Conservation (phyloP, 371 early-diverging fungal genomes). For the Mortierella sp. region DNA sequence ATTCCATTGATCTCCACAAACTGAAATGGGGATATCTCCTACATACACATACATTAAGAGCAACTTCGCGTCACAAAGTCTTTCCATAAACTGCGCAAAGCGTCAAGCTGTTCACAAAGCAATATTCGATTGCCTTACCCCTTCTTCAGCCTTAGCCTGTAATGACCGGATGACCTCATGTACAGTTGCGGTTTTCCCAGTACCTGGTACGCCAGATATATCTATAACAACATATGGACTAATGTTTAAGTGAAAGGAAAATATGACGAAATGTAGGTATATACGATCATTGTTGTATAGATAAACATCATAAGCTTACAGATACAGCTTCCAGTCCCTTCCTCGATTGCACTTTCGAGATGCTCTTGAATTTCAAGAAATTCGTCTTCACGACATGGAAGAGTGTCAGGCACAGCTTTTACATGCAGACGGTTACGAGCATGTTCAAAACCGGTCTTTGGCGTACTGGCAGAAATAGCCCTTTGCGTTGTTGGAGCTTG, state of each 20-base stretch:
- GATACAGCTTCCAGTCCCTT: conserved; percentile 85
- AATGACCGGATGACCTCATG: conserved; percentile 86
- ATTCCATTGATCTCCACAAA: conserved; percentile 97
- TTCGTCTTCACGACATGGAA: conserved; percentile 95
- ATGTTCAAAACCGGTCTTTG: conserved; percentile 63
- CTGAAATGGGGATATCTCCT: conserved; percentile 80
- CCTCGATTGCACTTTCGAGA: conserved; percentile 80
- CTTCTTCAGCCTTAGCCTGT: conserved; percentile 74
- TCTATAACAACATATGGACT: conserved; percentile 57
- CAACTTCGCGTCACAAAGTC: background rate
- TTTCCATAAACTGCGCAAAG: background rate
- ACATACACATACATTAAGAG: background rate
- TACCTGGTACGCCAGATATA: conserved; percentile 97
- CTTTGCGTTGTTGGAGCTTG: conserved; percentile 45
- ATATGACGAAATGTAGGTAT: too few relatives aligned
- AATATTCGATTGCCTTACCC: conserved; percentile 57
- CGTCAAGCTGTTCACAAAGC: background rate
- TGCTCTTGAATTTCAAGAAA: conserved; percentile 81
- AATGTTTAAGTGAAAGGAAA: background rate
- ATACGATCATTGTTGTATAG: too few relatives aligned
- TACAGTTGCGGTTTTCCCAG: conserved; percentile 98
- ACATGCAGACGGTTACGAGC: conserved; percentile 89
- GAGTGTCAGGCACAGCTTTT: conserved; percentile 86
- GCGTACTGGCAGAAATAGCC: conserved; percentile 21
- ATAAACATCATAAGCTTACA: conserved; percentile 65